Evolutionary conservation across 2,329 filamentous ascomycete species (phyloP), one percentile per base, ranked within the genome.

Genomic region (Aspergillus candidus): DNA sequence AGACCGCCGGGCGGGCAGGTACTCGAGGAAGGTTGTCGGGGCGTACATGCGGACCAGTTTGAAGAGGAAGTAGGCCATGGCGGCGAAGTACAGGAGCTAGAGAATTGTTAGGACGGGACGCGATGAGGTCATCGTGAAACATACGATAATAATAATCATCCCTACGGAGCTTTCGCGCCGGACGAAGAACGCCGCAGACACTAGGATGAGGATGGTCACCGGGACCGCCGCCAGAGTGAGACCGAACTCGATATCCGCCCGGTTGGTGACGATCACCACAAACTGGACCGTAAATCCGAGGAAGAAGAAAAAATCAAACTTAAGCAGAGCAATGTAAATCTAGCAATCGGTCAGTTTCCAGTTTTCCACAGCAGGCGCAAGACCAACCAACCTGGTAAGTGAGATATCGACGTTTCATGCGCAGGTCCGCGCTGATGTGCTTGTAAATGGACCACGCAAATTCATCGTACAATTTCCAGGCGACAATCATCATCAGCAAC

Each of bases 251-350:
- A 81, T 73, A 50, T 84, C 78, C 38, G 77, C 77, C 18, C 74
- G 76, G 52, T 78, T 78, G 35, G 80, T 83, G 47, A 98, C 89
- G 47, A 97, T 86, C 57, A 98, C 91, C 42, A 97, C 79, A 68
- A 98, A 98, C 63, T 98, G 93, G 37, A 98, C 88, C 6, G 93
- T 97, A 68, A 98, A 98, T 43, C 91, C 93, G 40, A 98, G 81
- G 77, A 98, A 98, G 76, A 98, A 97, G 81, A 98, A 98, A 71
- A 98, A 97, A 71, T 98, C 93, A 67, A 98, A 98, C 70, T 98
- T 98, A 53, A 98, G 78, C 10, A 98, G 79, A 32, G 93, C 88
- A 60, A 98, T 96, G 69, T 96, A 98, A 66, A 98, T 90, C 90
- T 95, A 50, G 4, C 22, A 1, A 48, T 51, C 65, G 58, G 49